Conservation (phyloP, 768 basidiomycete genomes). For the Trametes cubensis region DNA sequence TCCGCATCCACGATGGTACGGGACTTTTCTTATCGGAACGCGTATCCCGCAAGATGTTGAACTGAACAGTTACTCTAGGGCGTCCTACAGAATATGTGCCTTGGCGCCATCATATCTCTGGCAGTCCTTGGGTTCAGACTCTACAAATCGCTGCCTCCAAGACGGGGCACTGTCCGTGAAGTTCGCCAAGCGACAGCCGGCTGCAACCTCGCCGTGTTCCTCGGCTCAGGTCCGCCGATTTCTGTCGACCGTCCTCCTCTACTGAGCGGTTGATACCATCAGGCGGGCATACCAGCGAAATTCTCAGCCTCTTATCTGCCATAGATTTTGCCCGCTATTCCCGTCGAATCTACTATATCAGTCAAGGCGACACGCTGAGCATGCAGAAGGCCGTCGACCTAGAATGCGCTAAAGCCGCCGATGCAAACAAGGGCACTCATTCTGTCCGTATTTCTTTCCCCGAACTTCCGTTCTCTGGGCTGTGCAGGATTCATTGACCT, state of each 20-base stretch:
- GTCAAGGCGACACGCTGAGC: constrained; percentile 82
- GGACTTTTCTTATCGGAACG: no score
- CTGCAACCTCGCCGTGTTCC: constrained; percentile 76
- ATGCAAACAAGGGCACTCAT: constrained; percentile 14
- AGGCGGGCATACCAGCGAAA: constrained; percentile 97
- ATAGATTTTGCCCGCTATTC: constrained; percentile 77
- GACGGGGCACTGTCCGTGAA: no score
- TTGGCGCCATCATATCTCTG: neutral
- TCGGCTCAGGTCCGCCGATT: constrained; percentile 78
- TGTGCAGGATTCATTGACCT: constrained; percentile 9
- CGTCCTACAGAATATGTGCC: neutral
- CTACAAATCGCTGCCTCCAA: neutral
- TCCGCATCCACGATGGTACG: no score
- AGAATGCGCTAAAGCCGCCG: constrained; percentile 49
- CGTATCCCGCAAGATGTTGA: neutral
- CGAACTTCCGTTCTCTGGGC: constrained; percentile 6
- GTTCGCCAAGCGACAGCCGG: constrained; percentile 24
- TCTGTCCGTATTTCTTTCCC: constrained; percentile 25
- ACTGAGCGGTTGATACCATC: constrained; percentile 1
- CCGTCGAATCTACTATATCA: constrained; percentile 78
- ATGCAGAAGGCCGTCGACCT: constrained; percentile 65
- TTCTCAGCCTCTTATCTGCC: constrained; percentile 67
- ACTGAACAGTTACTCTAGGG: neutral
- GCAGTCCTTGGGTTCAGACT: neutral
- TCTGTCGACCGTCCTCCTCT: neutral